Evolutionary conservation across 805 yeast genomes (phyloP).

Genomic region (Suhomyces pyralidae): DNA sequence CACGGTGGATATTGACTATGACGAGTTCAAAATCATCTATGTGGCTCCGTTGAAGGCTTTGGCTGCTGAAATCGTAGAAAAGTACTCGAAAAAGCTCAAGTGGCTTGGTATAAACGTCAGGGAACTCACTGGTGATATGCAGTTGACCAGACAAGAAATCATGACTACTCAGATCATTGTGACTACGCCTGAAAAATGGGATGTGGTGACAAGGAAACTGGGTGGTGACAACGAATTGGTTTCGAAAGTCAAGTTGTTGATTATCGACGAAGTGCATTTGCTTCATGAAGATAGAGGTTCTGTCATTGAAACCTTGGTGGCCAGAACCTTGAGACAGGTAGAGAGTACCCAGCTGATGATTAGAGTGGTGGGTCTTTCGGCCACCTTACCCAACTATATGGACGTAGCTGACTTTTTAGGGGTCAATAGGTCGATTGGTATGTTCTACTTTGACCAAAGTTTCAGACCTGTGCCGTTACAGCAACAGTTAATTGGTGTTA

Average conservation of each 20-base stretch:
- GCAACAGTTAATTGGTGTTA: constrained; percentile 82
- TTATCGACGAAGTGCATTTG: constrained; percentile 95
- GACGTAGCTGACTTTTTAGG: constrained; percentile 95
- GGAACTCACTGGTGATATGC: constrained; percentile 96
- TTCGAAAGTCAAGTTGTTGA: constrained; percentile 76
- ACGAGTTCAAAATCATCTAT: constrained; percentile 85
- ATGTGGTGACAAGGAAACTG: constrained; percentile 91
- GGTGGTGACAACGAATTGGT: constrained; percentile 85
- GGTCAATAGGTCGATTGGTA: constrained; percentile 84
- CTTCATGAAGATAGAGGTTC: constrained; percentile 98
- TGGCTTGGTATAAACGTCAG: constrained; percentile 87
- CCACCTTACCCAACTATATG: constrained; percentile 85
- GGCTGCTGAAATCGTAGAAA: constrained; percentile 95
- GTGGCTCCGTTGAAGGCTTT: constrained; percentile 92
- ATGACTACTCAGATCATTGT: constrained; percentile 81
- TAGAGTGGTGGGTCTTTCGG: constrained; percentile 89
- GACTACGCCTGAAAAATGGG: constrained; percentile 97
- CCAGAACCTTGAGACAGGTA: constrained; percentile 91
- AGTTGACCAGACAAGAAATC: constrained; percentile 76
- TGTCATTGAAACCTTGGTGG: constrained; percentile 91
- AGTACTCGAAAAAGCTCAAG: constrained; percentile 68
- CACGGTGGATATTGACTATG: constrained; percentile 66
- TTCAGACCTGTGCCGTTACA: constrained; percentile 92
- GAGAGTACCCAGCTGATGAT: constrained; percentile 93
- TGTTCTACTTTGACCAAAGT: constrained; percentile 91